Base-by-base conservation (phyloP, 1,284 basidiomycete genomes). In the Sanghuangporus weigelae region DNA sequence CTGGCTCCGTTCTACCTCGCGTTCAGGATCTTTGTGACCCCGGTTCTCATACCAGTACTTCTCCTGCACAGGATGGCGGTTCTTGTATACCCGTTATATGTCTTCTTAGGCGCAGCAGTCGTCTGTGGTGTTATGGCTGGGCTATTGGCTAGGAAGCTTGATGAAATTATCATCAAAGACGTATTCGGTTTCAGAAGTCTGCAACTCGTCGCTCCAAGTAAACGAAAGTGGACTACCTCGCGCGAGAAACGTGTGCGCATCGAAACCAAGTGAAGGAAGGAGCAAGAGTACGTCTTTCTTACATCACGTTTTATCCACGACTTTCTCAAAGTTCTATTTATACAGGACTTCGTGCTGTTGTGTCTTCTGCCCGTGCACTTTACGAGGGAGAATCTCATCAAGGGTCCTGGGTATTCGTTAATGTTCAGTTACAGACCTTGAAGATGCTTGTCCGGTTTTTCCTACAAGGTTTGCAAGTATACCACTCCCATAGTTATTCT, bases 61-160 rank as follows among this genome's bases (percentile, higher is more conserved):
- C 38, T 53, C 2, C 21, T 61, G 19, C 51, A 60, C 36, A 56
- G 42, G 36, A 31, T 60, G 23, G 51, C n/a, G 19, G 21, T 35
- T 10, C 12, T 64, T 8, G 23, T 64, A 39, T 64, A 64, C 54
- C 59, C 63, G 19, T 26, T 58, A 21, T 64, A 64, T 42, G 59
- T 64, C 36, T 61, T 64, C 55, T 12, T 64, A 1, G 63, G 63
- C 12, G 63, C 63, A 11, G 63, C 63, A 14, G 16, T 16, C 26
- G 35, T 62, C 3, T 57, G 59, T n/a, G 63, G 63, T 14, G 59
- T 55, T n/a, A 36, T 57, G 23, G 48, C 56, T 16, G 63, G 63
- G 7, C 5, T 61, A 16, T 26, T 53, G n/a, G 46, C 59, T 31
- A 50, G 57, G 49, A 51, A 16, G 38, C 46, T 63, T 26, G 56